phyloP scores from a whole-genome alignment of 2,329 filamentous ascomycete genomes.

The Venturia carpophila region DNA sequence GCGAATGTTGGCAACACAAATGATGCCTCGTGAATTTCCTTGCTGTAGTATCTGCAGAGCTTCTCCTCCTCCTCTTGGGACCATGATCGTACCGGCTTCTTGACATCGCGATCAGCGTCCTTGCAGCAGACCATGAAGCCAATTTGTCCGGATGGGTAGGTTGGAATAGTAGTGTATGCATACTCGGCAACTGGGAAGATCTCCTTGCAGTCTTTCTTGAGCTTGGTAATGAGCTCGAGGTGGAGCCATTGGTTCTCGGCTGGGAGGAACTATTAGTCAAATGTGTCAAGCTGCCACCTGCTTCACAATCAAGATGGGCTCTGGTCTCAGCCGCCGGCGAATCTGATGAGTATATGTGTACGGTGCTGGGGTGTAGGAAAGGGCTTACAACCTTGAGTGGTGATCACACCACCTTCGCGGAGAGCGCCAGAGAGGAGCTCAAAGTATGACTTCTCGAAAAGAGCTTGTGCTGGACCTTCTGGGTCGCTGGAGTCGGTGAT shows the following conservation, averaged over 20 bases:
- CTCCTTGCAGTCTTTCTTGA: slow-evolving; percentile 94
- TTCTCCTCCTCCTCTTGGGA: slow-evolving; percentile 81
- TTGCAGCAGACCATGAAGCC: slow-evolving; percentile 99
- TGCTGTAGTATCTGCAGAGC: slow-evolving; percentile 94
- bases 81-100: slow-evolving; percentile 76
- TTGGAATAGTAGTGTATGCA: slow-evolving; percentile 98
- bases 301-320: background rate
- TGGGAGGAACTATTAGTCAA: slow-evolving; percentile 33
- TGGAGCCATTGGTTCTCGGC: slow-evolving; percentile 99
- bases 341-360: slow-evolving; percentile 5
- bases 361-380: slow-evolving; percentile 36
- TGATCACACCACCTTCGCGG: slow-evolving; percentile 93
- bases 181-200: slow-evolving; percentile 98
- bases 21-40: slow-evolving; percentile 89
- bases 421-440: slow-evolving; percentile 85
- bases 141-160: slow-evolving; percentile 97
- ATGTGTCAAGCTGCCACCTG: slow-evolving; percentile 1
- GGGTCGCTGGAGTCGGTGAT: slow-evolving; percentile 98
- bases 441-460: slow-evolving; percentile 99
- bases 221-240: slow-evolving; percentile 81
- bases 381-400: slow-evolving; percentile 99
- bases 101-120: slow-evolving; percentile 76
- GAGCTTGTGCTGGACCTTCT: slow-evolving; percentile 87
- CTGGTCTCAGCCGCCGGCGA: background rate
- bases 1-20: slow-evolving; percentile 94